Conservation (phyloP, 176 grass and related monocot genomes). For the Lolium multiflorum region DNA sequence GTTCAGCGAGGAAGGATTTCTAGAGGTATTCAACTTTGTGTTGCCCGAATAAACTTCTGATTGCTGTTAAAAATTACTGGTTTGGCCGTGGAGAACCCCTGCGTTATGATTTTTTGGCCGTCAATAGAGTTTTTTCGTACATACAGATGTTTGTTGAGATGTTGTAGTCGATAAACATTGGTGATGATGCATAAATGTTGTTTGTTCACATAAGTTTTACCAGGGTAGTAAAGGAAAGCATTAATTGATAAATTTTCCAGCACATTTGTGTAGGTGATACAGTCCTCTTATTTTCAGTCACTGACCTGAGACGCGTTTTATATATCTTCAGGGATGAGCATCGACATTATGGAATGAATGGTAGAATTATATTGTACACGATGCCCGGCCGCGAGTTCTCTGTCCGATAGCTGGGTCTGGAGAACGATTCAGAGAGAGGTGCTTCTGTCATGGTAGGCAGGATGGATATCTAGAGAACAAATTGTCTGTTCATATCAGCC, state of each 20-base stretch:
- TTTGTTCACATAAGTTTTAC: slow-evolving; percentile 27
- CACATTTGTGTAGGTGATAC: slow-evolving; percentile 6
- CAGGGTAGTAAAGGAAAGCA: too few species aligned
- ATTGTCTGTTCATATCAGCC: background rate
- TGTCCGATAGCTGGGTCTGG: too few species aligned
- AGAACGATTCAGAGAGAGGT: too few species aligned
- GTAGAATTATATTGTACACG: background rate
- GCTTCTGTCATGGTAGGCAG: too few species aligned
- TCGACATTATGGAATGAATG: background rate
- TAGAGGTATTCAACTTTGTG: too few species aligned
- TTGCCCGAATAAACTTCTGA: slow-evolving; percentile 57
- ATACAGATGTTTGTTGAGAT: background rate
- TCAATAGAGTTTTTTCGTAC: slow-evolving; percentile 47
- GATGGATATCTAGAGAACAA: background rate
- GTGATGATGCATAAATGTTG: background rate
- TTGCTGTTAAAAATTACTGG: slow-evolving; percentile 65
- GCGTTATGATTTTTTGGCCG: background rate
- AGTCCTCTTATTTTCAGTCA: background rate
- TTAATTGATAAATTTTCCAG: background rate
- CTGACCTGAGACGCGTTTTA: background rate
- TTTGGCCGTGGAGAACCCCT: too few species aligned
- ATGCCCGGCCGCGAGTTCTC: too few species aligned
- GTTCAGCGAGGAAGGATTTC: too few species aligned
- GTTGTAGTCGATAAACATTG: background rate
- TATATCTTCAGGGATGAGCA: background rate